Evolutionary conservation across 2,329 filamentous ascomycete genomes (phyloP), one percentile per base, ranked within the genome.

Genomic region (Conoideocrella luteorostrata): DNA sequence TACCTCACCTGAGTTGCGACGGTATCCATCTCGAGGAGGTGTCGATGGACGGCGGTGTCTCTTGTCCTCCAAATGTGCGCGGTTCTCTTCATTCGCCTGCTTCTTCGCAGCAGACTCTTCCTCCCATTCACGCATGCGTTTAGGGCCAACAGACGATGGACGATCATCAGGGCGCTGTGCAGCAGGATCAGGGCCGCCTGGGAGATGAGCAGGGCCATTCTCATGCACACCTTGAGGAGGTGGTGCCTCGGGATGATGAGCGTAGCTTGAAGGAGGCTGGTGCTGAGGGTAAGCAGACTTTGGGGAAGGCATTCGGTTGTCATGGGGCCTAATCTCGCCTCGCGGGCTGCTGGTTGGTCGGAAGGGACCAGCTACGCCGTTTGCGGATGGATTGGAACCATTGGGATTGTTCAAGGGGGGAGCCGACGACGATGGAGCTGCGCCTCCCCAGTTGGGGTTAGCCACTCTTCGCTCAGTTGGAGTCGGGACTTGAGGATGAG

Each of bases 101-200:
- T 96, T 96, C 71, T 96, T 95, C 35, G 75, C 73, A 4, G 81
- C 68, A 18, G 79, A 70, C 28, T 94, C 88, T 28, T 91, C 85
- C 53, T 97, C 93, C 90, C 93, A 96, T 58, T 97, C 93, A 39
- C 90, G 83, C 62, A 82, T 77, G 46, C 93, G 80, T 74, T 98
- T 98, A 45, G 84, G 80, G 4, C 78, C 78, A 10, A 87, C 85
- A 29, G 88, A 94, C 1, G 84, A 67, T 15, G 89, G 87, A n/a
- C 89, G 78, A 44, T 95, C 75, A 43, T 79, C 76, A 47, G 78
- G 69, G 43, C 67, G 65, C 44, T 74, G 84, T 47, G 78, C 73
- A 20, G 79, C 77, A 57, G 91, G 84, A 37, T 84, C 82, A 36
- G 84, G 79, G 45, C 73, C 68, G 1, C 67, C 55, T 4, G 67